Conservation (phyloP, 1,284 basidiomycete genomes). For the Phylloboletellus chloephorus region DNA sequence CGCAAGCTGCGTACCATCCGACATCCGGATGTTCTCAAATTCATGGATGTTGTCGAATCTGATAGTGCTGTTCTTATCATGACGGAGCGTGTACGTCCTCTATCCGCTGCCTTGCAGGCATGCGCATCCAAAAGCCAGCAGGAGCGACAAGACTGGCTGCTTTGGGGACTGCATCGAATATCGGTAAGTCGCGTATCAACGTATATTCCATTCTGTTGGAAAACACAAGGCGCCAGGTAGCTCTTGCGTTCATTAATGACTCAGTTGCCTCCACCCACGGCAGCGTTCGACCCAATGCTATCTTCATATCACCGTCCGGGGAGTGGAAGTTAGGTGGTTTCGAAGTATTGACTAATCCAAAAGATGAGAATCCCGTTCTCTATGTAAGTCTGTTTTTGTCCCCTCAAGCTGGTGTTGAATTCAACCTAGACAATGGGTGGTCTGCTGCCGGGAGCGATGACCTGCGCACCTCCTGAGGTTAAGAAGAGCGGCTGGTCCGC, state of each 20-base stretch:
- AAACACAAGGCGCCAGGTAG: constrained; percentile 51
- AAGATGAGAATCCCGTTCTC: constrained; percentile 70
- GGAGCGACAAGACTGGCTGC: constrained; percentile 80
- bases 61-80: constrained; percentile 88
- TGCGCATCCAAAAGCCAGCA: constrained; percentile 61
- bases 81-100: constrained; percentile 85
- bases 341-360: constrained; percentile 80
- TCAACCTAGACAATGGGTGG: constrained; percentile 63
- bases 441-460: constrained; percentile 54
- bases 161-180: constrained; percentile 91
- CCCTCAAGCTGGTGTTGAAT: constrained; percentile 9
- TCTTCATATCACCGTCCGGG: constrained; percentile 88
- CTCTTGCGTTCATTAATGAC: constrained; percentile 88
- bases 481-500: constrained; percentile 81
- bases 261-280: constrained; percentile 85
- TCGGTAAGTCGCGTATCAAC: constrained; percentile 48
- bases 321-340: constrained; percentile 98
- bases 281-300: constrained; percentile 69
- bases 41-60: constrained; percentile 89
- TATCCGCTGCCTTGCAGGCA: constrained; percentile 60
- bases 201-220: constrained; percentile 6
- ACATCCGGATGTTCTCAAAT: constrained; percentile 94
- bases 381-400: constrained; percentile 55
- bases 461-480: constrained; percentile 81
- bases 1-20: constrained; percentile 88